Base-by-base conservation (phyloP, 2,329 filamentous ascomycete species). In the Fusarium virguliforme region DNA sequence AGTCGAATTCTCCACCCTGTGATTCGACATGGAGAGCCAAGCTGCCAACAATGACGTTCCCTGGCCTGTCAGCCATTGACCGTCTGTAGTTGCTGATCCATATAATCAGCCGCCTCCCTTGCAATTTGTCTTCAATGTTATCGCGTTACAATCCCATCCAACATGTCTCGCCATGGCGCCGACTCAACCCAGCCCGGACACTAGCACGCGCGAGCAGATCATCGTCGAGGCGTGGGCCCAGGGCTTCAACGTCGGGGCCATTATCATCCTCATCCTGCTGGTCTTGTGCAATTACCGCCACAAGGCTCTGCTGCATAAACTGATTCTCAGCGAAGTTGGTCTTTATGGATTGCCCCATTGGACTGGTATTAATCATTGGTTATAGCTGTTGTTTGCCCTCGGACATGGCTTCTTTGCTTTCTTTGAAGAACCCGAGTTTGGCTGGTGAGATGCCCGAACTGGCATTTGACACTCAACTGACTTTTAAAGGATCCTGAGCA, bases 181-280 rank as follows among this genome's bases (percentile, higher is more conserved):
- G 46, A 50, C 41, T 13, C 32, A 64, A 18, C 46, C 62, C 12
- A 70, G 53, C 30, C 67, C 67, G 0, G 68, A 67, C 22, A 28
- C 41, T 15, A 67, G 35, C 6, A 70, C 62, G 12, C 68, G 67
- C 8, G 67, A 66, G 13, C 62, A 70, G 32, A 53, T 56, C 8
- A 60, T 70, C 2, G 32, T 70, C n/a, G 67, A 70, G 38, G 62
- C 67, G 10, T 70, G 67, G 67, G 67, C 62, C 18, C 67, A 70
- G 5, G 67, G 67, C 0, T 56, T 70, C 5, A 70, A 70, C 10
- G 26, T 70, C 4, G 67, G 67, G 5, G 67, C 57, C 1, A 32
- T 67, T 8, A 22, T 64, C 2, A 34, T 70, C 2, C 62, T 70
- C 6, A 40, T 70, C 2, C 8, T 70, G 2, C 4, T 70, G 8